Conservation (phyloP, 805 yeast species). For the Lachancea sp. region DNA sequence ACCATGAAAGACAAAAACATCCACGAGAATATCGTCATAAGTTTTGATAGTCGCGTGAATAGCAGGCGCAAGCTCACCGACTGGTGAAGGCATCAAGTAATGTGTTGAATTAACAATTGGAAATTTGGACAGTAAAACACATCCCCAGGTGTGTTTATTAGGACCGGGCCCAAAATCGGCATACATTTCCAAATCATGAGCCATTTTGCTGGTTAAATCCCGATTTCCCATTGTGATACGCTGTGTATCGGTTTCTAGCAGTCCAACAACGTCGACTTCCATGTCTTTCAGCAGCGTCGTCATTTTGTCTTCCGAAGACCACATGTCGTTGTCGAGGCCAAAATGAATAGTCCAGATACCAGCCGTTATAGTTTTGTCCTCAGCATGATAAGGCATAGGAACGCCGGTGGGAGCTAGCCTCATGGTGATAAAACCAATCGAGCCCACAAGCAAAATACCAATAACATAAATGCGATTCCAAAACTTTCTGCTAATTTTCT, state of each 20-base stretch:
- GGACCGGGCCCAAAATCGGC: constrained; percentile 98
- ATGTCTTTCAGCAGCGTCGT: constrained; percentile 73
- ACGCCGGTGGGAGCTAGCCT: constrained; percentile 34
- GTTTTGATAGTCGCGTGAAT: constrained; percentile 92
- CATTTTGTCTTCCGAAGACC: constrained; percentile 94
- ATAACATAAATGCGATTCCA: constrained; percentile 14
- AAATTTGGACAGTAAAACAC: constrained; percentile 84
- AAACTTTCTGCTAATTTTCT: constrained; percentile 13
- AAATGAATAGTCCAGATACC: constrained; percentile 99
- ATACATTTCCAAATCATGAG: constrained; percentile 90
- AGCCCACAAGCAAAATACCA: constrained; percentile 11
- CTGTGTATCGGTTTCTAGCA: constrained; percentile 90
- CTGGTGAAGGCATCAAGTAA: constrained; percentile 91
- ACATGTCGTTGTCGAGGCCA: constrained; percentile 95
- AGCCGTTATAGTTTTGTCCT: constrained; percentile 70
- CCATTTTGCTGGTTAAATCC: constrained; percentile 84
- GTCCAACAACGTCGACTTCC: constrained; percentile 84
- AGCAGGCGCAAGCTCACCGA: constrained; percentile 97
- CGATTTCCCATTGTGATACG: constrained; percentile 92
- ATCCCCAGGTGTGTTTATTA: constrained; percentile 97
- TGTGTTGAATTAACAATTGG: constrained; percentile 89
- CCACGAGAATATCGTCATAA: constrained; percentile 71
- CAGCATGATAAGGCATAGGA: constrained; percentile 64
- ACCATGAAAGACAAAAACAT: constrained; percentile 93
- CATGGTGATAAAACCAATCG: constrained; percentile 21